phyloP scores from a whole-genome alignment of 108 stramenopile species.

The Mediolabrus comicus region DNA sequence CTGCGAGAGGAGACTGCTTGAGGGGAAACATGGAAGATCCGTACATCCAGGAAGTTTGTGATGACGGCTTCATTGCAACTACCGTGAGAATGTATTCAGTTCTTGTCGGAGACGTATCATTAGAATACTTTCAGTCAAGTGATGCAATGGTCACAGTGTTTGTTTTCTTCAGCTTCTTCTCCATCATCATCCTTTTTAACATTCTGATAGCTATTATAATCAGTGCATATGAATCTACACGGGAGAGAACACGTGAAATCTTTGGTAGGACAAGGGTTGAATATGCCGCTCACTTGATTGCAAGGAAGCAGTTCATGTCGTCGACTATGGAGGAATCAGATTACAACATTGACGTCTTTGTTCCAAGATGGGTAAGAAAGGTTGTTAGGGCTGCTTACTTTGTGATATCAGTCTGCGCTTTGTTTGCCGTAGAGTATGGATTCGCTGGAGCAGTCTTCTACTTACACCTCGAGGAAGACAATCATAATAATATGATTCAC shows the following conservation, averaged over 20 bases:
- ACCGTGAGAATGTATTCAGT: constrained; percentile 36
- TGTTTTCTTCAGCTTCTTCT: constrained; percentile 41
- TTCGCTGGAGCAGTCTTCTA: constrained; percentile 25
- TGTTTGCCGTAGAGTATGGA: constrained; percentile 29
- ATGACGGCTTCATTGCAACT: constrained; percentile 16
- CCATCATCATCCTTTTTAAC: constrained; percentile 44
- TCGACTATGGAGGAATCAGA: constrained; percentile 27
- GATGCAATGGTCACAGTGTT: constrained; percentile 30
- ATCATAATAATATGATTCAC: constrained; percentile 13
- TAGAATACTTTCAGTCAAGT: constrained; percentile 29
- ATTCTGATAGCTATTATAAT: constrained; percentile 50
- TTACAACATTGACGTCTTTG: constrained; percentile 33
- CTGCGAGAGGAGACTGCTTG: constrained; percentile 32
- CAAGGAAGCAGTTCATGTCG: constrained; percentile 40
- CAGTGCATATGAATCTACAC: constrained; percentile 35
- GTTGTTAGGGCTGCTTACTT: neutral
- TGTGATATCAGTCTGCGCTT: constrained; percentile 4
- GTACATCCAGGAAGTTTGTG: constrained; percentile 19
- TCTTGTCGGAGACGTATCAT: constrained; percentile 32
- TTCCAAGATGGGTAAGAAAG: constrained; percentile 18
- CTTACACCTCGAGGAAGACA: neutral
- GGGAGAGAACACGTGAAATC: constrained; percentile 19
- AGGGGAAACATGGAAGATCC: constrained; percentile 1
- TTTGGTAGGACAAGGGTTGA: constrained; percentile 39
- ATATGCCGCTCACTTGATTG: constrained; percentile 42